These are phyloP conservation scores for Saturnispora ahearnii DNA, from an alignment of 805 yeast species.

Conservation along the genomic window DNA sequence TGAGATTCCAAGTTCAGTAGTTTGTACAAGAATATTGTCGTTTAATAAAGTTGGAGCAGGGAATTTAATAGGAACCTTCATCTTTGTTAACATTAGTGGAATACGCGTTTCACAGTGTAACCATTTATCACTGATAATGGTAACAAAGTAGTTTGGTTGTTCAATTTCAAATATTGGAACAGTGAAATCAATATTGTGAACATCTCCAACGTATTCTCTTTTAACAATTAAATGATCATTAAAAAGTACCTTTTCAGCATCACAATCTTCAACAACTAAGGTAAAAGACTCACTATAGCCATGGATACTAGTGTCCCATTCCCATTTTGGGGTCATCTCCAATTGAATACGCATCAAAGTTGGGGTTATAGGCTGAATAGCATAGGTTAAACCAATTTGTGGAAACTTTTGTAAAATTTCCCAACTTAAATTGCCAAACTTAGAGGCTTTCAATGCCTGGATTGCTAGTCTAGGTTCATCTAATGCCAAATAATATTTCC, in stretches of 20 bases:
- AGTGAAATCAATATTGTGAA: constrained; percentile 54
- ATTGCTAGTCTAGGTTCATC: constrained; percentile 66
- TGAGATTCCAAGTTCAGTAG: constrained; percentile 36
- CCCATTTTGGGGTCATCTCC: constrained; percentile 63
- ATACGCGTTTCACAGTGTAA: constrained; percentile 57
- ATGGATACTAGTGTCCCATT: constrained; percentile 63
- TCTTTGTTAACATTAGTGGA: constrained; percentile 46
- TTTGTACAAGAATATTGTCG: constrained; percentile 43
- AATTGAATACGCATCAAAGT: constrained; percentile 57
- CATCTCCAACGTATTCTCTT: constrained; percentile 40
- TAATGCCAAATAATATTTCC: constrained; percentile 65
- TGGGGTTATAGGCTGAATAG: constrained; percentile 71
- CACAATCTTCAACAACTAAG: constrained; percentile 70
- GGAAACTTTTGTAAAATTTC: constrained; percentile 70
- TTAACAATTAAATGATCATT: constrained; percentile 45
- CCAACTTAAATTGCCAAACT: constrained; percentile 49
- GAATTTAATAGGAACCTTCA: constrained; percentile 54
- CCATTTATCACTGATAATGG: constrained; percentile 78
- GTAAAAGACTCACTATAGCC: constrained; percentile 58
- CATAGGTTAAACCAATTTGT: constrained; percentile 44
- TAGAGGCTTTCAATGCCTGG: constrained; percentile 66
- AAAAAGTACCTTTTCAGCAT: constrained; percentile 67
- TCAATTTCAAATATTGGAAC: constrained; percentile 49
- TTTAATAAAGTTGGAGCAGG: constrained; percentile 52
- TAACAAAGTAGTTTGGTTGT: constrained; percentile 65